These are phyloP conservation scores for Russula lepida DNA, from an alignment of 768 basidiomycete species.

Conservation along the genomic window DNA sequence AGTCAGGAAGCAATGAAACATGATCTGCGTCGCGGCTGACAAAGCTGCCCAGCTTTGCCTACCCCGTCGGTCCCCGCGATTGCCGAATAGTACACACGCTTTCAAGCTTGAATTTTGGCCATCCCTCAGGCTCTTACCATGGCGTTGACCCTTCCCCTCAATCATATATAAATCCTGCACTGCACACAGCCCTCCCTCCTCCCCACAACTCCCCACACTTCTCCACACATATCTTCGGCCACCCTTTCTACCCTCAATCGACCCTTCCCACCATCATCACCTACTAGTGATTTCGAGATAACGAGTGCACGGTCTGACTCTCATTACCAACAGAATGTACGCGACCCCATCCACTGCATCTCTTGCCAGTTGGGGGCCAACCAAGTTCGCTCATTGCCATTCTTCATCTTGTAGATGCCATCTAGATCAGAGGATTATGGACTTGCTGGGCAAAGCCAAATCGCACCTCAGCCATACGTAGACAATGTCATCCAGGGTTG, in stretches of 20 bases:
- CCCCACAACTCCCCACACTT: too few species aligned
- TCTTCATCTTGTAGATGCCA: not conserved
- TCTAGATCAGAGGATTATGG: not conserved
- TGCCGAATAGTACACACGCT: too few species aligned
- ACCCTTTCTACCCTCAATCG: too few species aligned
- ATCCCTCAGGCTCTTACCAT: not conserved
- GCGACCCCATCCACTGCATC: not conserved
- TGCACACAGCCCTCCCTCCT: too few species aligned
- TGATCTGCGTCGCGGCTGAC: too few species aligned
- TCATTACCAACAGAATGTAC: not conserved
- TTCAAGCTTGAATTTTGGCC: not conserved
- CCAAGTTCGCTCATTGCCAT: not conserved
- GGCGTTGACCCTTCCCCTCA: not conserved
- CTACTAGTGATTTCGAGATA: too few species aligned
- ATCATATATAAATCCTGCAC: slow-evolving; percentile 7
- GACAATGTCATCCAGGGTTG: not conserved
- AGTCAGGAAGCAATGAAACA: too few species aligned
- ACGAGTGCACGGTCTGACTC: too few species aligned
- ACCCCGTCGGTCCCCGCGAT: too few species aligned
- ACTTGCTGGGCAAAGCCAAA: not conserved
- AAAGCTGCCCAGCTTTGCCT: too few species aligned
- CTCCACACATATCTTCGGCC: not conserved
- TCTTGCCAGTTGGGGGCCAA: not conserved
- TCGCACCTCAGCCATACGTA: not conserved
- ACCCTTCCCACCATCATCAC: too few species aligned